These are phyloP conservation scores for Chrysoporthe deuterocubensis DNA, from an alignment of 2,329 filamentous ascomycete species.

Conservation along the genomic window DNA sequence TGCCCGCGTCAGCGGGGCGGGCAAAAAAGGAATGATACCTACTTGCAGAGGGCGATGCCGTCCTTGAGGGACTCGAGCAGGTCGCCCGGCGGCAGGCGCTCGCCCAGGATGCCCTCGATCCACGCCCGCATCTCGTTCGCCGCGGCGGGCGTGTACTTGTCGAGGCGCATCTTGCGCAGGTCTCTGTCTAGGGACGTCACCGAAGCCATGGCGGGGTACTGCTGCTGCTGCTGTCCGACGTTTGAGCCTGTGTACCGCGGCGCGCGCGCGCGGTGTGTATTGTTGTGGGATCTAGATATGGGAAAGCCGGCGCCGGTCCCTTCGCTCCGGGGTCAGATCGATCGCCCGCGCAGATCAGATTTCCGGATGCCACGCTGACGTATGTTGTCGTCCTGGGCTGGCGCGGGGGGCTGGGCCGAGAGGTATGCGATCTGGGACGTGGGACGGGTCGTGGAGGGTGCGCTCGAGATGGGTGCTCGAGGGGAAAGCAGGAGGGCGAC, in stretches of 20 bases:
- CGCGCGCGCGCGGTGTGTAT: background rate
- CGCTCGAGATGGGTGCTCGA: constrained; percentile 1
- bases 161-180: constrained; percentile 88
- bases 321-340: background rate
- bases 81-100: constrained; percentile 73
- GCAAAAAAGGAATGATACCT: constrained; percentile 38
- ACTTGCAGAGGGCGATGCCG: constrained; percentile 92
- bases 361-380: constrained; percentile 12
- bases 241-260: background rate
- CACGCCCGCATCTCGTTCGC: constrained; percentile 83
- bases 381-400: constrained; percentile 10
- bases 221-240: background rate
- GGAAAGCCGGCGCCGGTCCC: background rate
- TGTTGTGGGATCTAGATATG: background rate
- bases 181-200: constrained; percentile 94
- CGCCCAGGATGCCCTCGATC: constrained; percentile 82
- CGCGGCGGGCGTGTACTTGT: constrained; percentile 89
- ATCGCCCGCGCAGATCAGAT: background rate
- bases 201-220: constrained; percentile 72
- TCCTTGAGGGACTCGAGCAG: constrained; percentile 86
- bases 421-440: constrained; percentile 2
- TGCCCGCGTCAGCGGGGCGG: no score
- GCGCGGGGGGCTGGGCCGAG: background rate
- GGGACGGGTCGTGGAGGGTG: background rate
- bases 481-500: background rate